phyloP scores from a whole-genome alignment of 305 asterid species.

The Fraxinus ornus region DNA sequence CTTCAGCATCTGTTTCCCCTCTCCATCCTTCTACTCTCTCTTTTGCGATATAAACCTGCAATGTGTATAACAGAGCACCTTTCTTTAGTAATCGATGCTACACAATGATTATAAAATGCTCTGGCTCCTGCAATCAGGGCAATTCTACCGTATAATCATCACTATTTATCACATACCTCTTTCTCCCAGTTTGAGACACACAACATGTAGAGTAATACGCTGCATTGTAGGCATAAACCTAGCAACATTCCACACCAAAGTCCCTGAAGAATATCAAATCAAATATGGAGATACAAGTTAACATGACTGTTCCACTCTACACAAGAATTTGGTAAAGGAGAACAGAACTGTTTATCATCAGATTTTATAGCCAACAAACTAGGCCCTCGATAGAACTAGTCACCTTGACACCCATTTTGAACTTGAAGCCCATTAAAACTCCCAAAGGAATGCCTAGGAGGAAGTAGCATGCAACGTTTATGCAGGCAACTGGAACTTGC shows the following conservation, averaged over 20 bases:
- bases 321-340: not conserved
- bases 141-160: not conserved
- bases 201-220: conserved; percentile 40
- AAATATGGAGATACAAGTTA: not conserved
- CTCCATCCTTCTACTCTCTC: not conserved
- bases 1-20: not conserved
- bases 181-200: conserved; percentile 47
- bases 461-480: not conserved
- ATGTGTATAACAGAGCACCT: not conserved
- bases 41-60: not conserved
- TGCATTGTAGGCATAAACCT: conserved; percentile 43
- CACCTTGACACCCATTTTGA: not conserved
- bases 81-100: not conserved
- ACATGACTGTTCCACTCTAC: not conserved
- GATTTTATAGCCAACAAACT: not conserved
- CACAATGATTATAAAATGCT: not conserved
- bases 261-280: conserved; percentile 36
- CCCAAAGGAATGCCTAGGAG: not conserved
- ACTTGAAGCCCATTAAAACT: not conserved
- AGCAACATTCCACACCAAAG: conserved; percentile 62
- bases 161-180: conserved; percentile 38
- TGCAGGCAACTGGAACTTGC: not conserved
- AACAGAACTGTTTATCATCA: not conserved
- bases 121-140: not conserved
- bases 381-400: not conserved